Conservation (phyloP, 371 early-diverging fungal genomes). For the Haplosporangium sp. region DNA sequence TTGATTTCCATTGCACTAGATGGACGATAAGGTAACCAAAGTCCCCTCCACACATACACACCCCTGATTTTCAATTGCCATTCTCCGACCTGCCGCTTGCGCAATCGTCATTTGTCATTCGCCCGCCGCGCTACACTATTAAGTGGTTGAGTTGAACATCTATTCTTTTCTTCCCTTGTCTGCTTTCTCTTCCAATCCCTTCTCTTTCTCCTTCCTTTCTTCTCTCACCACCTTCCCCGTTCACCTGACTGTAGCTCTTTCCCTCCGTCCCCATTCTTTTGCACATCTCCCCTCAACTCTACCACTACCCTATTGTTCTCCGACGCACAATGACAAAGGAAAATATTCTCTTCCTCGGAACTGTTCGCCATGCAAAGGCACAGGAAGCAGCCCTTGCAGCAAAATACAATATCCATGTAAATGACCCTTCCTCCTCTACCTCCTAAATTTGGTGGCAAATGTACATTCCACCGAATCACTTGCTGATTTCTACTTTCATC, state of each 20-base stretch:
- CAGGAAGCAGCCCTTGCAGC: constrained; percentile 34
- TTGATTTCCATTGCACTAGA: too few species aligned
- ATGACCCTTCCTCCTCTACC: not conserved
- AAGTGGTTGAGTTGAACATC: constrained; percentile 1
- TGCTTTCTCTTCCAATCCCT: not conserved
- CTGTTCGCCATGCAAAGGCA: constrained; percentile 40
- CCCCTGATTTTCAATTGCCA: not conserved
- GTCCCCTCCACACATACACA: not conserved
- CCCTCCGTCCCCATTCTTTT: not conserved
- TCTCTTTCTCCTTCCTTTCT: not conserved
- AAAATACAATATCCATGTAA: constrained; percentile 51
- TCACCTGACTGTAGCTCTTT: not conserved
- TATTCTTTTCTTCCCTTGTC: not conserved
- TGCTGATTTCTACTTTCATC: not conserved
- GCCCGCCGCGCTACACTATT: not conserved
- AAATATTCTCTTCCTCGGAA: constrained; percentile 45
- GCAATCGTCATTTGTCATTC: too few species aligned
- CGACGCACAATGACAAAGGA: constrained; percentile 43
- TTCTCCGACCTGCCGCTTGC: not conserved
- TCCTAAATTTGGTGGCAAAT: not conserved
- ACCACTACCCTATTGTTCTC: not conserved
- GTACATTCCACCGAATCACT: not conserved
- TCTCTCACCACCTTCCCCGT: not conserved
- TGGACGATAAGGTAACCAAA: not conserved
- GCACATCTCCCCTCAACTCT: not conserved